Base-by-base conservation (phyloP, 1,284 basidiomycete species). In the Rhodotorula sp. region DNA sequence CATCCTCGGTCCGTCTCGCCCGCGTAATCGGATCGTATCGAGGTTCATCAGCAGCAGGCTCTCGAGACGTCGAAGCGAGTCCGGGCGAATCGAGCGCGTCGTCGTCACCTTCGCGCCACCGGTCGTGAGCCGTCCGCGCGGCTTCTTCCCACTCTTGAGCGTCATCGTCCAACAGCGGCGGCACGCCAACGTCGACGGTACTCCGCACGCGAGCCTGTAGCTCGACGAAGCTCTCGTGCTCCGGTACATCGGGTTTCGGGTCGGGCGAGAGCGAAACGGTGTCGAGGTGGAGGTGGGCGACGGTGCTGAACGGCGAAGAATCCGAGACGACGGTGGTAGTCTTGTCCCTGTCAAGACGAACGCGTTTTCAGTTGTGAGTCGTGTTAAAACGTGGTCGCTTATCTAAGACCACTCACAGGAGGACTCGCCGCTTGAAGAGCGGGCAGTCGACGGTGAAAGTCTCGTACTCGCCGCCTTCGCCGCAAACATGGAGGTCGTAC, bases 401-500 rank as follows among this genome's bases (percentile, higher is more conserved):
- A 39, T 10, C 0, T 4, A n/a, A 47, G n/a, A 10, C 78, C 16
- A 75, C 89, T 78, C 77, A 91, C 90, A 98, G 81, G 5, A 84
- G 80, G 57, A 99, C 89, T 18, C 87, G 85, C 61, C 86, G 85
- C 76, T 91, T 91, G 86, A 97, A 99, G 29, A 97, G 79, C 0
- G 95, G 92, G 71, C 90, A 91, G 78, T 98, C 92, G 29, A 96
- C 83, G 1, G 96, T 97, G 68, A 98, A 83, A 0, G 91, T 93
- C 81, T 99, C 97, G 81, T 98, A 99, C 83, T 99, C 97, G 3
- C 97, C 97, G 4, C 97, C 97, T 83, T 99, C 97, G 6, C 97
- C 97, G 74, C 95, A 97, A 1, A 97, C 87, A 81, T 99, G 97
- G 0, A 91, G 89, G 0, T 94, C 94, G 79, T 96, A 99, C 58